These are phyloP conservation scores for Vicia faba DNA, from an alignment of 306 rosid species.

Conservation along the genomic window DNA sequence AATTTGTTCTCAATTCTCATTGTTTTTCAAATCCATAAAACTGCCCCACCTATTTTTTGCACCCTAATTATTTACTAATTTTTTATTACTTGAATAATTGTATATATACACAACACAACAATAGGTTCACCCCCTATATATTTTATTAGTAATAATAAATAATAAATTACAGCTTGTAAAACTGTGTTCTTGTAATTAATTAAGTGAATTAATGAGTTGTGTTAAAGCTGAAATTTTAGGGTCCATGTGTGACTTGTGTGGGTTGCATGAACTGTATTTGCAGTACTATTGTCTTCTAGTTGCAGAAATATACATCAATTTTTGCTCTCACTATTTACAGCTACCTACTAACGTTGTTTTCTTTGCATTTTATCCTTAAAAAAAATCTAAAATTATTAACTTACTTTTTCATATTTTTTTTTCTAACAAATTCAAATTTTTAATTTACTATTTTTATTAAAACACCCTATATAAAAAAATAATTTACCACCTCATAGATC, in stretches of 20 bases:
- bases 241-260: constrained; percentile 42
- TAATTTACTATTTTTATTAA: neutral
- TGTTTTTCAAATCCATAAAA: constrained; percentile 6
- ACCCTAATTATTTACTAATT: too few species aligned
- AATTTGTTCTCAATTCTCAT: neutral
- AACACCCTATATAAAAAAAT: neutral
- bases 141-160: neutral
- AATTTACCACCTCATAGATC: neutral
- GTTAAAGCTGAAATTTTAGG: constrained; percentile 30
- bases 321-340: constrained; percentile 23
- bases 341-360: constrained; percentile 11
- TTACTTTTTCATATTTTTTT: neutral
- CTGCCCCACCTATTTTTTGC: neutral
- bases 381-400: neutral
- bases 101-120: neutral
- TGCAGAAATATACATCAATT: constrained; percentile 42
- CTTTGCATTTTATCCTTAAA: neutral
- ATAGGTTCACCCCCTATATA: neutral
- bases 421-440: neutral
- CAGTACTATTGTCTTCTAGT: constrained; percentile 29
- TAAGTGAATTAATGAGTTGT: neutral
- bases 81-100: too few species aligned
- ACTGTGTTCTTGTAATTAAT: constrained; percentile 21
- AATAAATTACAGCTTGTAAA: constrained; percentile 15
- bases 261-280: constrained; percentile 39